A percentile compares a stretch with the other conserved stretches of the same genome.
Conservation (phyloP, 1,284 basidiomycete genomes). For the Serendipita sp. region DNA sequence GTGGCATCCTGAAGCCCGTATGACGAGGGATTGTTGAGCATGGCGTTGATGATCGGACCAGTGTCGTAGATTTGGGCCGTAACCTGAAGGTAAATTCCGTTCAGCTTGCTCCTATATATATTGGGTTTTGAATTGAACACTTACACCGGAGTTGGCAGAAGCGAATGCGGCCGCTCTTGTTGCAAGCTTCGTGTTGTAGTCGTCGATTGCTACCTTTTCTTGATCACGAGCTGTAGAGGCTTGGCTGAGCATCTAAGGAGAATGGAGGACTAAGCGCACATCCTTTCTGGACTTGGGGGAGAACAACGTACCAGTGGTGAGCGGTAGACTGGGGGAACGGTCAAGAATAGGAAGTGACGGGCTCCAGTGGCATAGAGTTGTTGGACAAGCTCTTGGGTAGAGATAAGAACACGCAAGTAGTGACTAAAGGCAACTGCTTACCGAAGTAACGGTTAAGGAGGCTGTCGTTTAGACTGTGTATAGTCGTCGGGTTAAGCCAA, state of each 20-base stretch:
- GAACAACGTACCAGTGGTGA: conserved; percentile 31
- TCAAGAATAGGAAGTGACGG: conserved; percentile 45
- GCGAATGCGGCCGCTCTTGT: conserved; percentile 28
- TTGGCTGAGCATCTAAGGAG: conserved; percentile 34
- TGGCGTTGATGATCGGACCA: conserved; percentile 34
- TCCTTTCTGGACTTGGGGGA: neutral
- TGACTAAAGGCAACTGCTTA: neutral
- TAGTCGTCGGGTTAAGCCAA: neutral
- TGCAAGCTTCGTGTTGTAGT: conserved; percentile 36
- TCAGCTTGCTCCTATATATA: neutral
- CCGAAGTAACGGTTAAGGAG: conserved; percentile 40
- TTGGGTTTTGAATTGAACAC: conserved; percentile 10
- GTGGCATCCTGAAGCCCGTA: conserved; percentile 41
- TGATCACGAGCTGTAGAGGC: conserved; percentile 26
- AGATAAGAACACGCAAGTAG: neutral
- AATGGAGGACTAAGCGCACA: neutral
- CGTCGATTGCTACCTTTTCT: conserved; percentile 33
- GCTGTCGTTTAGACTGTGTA: conserved; percentile 31
- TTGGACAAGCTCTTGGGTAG: neutral
- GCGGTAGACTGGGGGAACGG: conserved; percentile 40
- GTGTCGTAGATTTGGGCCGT: conserved; percentile 38
- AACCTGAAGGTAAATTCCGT: conserved; percentile 23
- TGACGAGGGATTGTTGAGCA: conserved; percentile 32
- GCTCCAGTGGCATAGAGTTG: conserved; percentile 27
- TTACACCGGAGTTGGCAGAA: conserved; percentile 31